Percentiles rank a stretch among this genome's conserved stretches.
phyloP scores from a whole-genome alignment of 2,329 filamentous ascomycete species.

The Rhytidhysteron rufulum region DNA sequence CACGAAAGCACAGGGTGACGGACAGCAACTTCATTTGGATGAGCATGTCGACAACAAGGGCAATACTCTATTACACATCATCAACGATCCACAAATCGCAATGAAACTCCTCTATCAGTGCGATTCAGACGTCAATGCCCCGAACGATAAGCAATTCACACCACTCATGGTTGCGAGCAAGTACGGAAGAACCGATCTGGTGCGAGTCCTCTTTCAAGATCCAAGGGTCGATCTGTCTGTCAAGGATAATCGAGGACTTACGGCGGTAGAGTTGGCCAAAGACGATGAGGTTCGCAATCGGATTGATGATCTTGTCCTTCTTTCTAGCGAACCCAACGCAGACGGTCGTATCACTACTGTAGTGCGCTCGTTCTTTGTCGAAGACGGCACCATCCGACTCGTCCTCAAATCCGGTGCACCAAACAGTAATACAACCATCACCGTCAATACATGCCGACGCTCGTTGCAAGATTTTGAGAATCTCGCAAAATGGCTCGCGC shows the following conservation, averaged over 20 bases:
- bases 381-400: slow-evolving; percentile 88
- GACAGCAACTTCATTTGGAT: slow-evolving; percentile 78
- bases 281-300: slow-evolving; percentile 96
- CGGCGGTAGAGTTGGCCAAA: slow-evolving; percentile 93
- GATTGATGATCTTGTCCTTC: slow-evolving; percentile 88
- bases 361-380: slow-evolving; percentile 93
- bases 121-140: slow-evolving; percentile 93
- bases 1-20: slow-evolving; percentile 70
- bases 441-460: slow-evolving; percentile 88
- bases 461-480: slow-evolving; percentile 90
- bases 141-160: slow-evolving; percentile 92
- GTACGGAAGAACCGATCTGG: slow-evolving; percentile 91
- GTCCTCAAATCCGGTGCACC: slow-evolving; percentile 92
- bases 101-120: slow-evolving; percentile 73
- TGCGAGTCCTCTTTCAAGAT: slow-evolving; percentile 82
- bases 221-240: slow-evolving; percentile 80
- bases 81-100: slow-evolving; percentile 79
- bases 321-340: slow-evolving; percentile 61
- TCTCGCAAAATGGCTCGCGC: slow-evolving; percentile 72
- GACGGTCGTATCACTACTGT: slow-evolving; percentile 87
- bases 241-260: slow-evolving; percentile 81
- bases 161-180: slow-evolving; percentile 98
- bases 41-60: slow-evolving; percentile 90
- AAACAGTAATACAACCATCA: slow-evolving; percentile 76
- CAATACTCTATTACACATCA: slow-evolving; percentile 92